Conservation (phyloP, 23 red algal genomes). For the Pyropia yezoensis region DNA sequence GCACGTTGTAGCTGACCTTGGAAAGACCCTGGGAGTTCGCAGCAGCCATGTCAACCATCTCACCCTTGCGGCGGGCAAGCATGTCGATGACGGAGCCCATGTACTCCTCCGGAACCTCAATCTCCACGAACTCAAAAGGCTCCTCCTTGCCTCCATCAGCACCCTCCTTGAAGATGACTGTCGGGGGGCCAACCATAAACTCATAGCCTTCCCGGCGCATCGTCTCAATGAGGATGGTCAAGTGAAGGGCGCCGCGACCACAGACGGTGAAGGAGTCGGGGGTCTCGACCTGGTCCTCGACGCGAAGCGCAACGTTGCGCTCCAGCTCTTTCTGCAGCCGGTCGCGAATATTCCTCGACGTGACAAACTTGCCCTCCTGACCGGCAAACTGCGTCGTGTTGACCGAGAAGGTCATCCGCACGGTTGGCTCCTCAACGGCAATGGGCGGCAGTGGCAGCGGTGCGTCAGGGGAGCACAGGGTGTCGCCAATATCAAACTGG, state of each 20-base stretch:
- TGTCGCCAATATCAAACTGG: constrained; percentile 78
- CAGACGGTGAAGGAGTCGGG: constrained; percentile 66
- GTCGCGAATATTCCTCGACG: constrained; percentile 78
- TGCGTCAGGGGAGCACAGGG: constrained; percentile 33
- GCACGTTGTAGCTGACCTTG: constrained; percentile 52
- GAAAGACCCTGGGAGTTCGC: constrained; percentile 49
- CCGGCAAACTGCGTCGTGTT: constrained; percentile 90
- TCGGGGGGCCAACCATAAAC: constrained; percentile 77
- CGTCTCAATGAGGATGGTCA: constrained; percentile 85
- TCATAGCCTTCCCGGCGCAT: constrained; percentile 92
- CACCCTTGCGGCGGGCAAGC: constrained; percentile 70
- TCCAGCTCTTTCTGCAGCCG: constrained; percentile 69
- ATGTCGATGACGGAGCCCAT: constrained; percentile 85
- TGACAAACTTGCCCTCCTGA: constrained; percentile 81
- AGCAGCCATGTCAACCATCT: constrained; percentile 76
- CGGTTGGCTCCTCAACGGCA: constrained; percentile 74
- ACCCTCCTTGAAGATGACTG: constrained; percentile 61
- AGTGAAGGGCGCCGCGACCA: constrained; percentile 76
- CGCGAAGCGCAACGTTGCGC: constrained; percentile 66
- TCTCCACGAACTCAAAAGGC: constrained; percentile 81
- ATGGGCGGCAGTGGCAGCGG: constrained; percentile 56
- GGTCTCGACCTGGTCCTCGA: constrained; percentile 35
- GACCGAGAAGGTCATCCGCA: constrained; percentile 86
- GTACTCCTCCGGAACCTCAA: constrained; percentile 84
- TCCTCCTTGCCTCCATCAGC: constrained; percentile 47